phyloP scores from a whole-genome alignment of 352 stramenopile genomes.

The Globisporangium ultimum region DNA sequence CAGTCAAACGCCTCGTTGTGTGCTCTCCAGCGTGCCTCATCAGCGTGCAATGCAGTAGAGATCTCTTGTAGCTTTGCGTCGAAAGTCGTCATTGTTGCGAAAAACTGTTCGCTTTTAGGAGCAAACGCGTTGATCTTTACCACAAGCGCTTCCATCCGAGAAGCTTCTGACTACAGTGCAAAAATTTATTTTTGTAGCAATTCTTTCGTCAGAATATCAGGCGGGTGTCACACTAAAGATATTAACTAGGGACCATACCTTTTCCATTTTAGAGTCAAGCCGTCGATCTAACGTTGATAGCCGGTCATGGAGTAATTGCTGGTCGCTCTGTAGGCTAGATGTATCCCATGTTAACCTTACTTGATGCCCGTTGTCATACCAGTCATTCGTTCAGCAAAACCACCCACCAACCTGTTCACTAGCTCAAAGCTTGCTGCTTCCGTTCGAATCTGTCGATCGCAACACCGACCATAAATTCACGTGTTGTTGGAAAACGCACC shows the following conservation, averaged over 20 bases:
- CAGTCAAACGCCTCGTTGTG: not conserved
- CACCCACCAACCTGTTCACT: conserved; percentile 15
- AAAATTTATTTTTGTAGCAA: not conserved
- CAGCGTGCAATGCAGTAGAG: not conserved
- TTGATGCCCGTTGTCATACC: no score
- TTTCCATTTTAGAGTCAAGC: conserved; percentile 59
- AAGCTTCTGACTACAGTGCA: conserved; percentile 35
- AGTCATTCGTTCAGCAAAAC: no score
- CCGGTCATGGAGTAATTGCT: conserved; percentile 38
- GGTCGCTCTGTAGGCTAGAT: conserved; percentile 41
- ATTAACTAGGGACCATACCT: conserved; percentile 23
- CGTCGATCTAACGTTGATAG: conserved; percentile 38
- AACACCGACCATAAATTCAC: not conserved
- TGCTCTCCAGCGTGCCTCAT: not conserved
- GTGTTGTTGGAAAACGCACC: not conserved
- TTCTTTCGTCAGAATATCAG: not conserved
- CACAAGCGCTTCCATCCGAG: conserved; percentile 41
- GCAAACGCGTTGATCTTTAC: conserved; percentile 56
- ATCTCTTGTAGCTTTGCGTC: conserved; percentile 10
- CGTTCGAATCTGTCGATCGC: conserved; percentile 16
- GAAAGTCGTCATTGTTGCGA: conserved; percentile 19
- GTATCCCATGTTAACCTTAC: not conserved
- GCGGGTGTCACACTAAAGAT: not conserved
- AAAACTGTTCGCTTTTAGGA: conserved; percentile 31
- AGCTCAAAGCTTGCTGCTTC: conserved; percentile 32